phyloP scores from a whole-genome alignment of 2,329 filamentous ascomycete genomes.

The Rutstroemia sp. region DNA sequence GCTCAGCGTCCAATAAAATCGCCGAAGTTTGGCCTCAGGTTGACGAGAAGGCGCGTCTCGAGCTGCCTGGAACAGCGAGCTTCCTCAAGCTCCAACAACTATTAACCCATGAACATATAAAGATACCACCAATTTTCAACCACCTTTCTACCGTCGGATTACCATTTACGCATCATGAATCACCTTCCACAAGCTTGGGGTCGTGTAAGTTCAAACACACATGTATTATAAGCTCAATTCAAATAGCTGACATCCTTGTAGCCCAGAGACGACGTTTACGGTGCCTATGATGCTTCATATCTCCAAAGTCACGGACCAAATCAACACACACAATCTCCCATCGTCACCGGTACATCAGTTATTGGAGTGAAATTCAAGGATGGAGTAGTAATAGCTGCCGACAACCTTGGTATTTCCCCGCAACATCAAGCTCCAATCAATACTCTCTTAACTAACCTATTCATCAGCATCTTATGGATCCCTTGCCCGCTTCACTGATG shows the following conservation, averaged over 20 bases:
- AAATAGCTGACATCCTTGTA: conserved; percentile 38
- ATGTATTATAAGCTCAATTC: conserved; percentile 3
- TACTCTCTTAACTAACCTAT: conserved; percentile 13
- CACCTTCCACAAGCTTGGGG: conserved; percentile 68
- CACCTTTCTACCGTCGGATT: not conserved
- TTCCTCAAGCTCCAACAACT: conserved; percentile 9
- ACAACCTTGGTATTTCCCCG: conserved; percentile 70
- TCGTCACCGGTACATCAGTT: conserved; percentile 95
- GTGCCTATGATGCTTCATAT: conserved; percentile 82
- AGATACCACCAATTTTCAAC: conserved; percentile 1
- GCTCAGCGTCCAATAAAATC: not conserved
- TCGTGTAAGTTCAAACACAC: conserved; percentile 45
- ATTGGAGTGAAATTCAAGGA: conserved; percentile 92
- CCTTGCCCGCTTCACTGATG: conserved; percentile 90
- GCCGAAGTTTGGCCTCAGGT: conserved; percentile 6
- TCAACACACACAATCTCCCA: conserved; percentile 83
- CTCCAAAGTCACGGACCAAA: conserved; percentile 66
- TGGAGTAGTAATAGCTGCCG: conserved; percentile 91
- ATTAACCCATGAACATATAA: conserved; percentile 6
- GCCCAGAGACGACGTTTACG: conserved; percentile 97
- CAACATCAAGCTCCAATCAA: not conserved
- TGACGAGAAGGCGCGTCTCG: conserved; percentile 5
- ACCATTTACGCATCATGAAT: conserved; percentile 44
- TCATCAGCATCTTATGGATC: conserved; percentile 87
- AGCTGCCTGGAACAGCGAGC: conserved; percentile 11